Conservation (phyloP, 106 monocot species). For the Chionographis japonica region DNA sequence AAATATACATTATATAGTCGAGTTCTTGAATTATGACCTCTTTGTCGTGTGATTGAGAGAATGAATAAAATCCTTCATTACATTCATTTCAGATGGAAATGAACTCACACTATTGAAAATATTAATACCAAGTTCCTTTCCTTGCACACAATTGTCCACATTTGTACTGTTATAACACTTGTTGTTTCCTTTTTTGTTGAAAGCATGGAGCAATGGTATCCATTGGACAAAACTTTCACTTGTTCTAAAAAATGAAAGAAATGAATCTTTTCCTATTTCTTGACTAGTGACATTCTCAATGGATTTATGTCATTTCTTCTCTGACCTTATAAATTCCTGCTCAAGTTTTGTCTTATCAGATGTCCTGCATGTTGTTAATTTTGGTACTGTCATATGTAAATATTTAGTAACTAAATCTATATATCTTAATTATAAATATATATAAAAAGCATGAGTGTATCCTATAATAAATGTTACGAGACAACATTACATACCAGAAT, state of each 20-base stretch:
- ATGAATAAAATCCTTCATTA: slow-evolving; percentile 27
- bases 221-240: slow-evolving; percentile 45
- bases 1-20: too few relatives aligned
- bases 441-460: too few relatives aligned
- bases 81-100: slow-evolving; percentile 16
- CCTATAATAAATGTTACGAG: too few relatives aligned
- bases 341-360: slow-evolving; percentile 28
- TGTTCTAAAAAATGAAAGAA: slow-evolving; percentile 45
- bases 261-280: slow-evolving; percentile 47
- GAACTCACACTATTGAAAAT: slow-evolving; percentile 13
- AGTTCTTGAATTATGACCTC: too few relatives aligned
- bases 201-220: slow-evolving; percentile 55
- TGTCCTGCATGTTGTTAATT: slow-evolving; percentile 17
- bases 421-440: background rate
- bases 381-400: slow-evolving; percentile 15
- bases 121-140: slow-evolving; percentile 16
- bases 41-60: slow-evolving; percentile 7
- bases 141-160: slow-evolving; percentile 19
- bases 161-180: slow-evolving; percentile 25
- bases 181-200: slow-evolving; percentile 43
- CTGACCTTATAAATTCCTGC: slow-evolving; percentile 19
- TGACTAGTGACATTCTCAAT: slow-evolving; percentile 46
- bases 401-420: background rate
- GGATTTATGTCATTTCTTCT: slow-evolving; percentile 37
- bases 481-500: too few relatives aligned